Evolutionary conservation across 2,329 filamentous ascomycete genomes (phyloP), one percentile per base, ranked within the genome.

Genomic region (Fusarium clavum): DNA sequence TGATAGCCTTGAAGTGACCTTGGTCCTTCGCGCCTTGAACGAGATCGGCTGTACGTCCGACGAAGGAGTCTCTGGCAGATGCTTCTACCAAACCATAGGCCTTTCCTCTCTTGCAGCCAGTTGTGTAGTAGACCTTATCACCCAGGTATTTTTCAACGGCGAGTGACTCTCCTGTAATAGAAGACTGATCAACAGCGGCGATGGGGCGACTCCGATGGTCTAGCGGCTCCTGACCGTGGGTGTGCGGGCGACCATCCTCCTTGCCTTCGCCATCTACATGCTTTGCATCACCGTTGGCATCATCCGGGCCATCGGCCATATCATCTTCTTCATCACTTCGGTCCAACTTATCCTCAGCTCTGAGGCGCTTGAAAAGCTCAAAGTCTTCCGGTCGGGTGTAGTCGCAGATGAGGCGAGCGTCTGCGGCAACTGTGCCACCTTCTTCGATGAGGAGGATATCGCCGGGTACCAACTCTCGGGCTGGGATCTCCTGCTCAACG

Each of bases 1-100:
- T 69, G 10, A 69, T 69, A 1, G 67, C 67, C 22, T 69, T 69
- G 27, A 69, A 69, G 5, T 69, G 67, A 4, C 67, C 67, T 20
- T 69, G 67, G 12, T 69, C 67, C 44, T 70, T 70, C 1, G 67
- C 67, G 8, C 67, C 67, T 18, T 69, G 67, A 0, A 69, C 67
- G 0, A 69, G 67, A 27, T 69, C 62, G 9, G 67, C 67, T 6
- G 67, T 69, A 1, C 67, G 67, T 3, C 67, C 67, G 16, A 69
- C 67, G 2, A 69, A 69, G 1, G 67, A 69, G 6, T 62, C 61
- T 29, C 40, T 70, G 3, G 67, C 67, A 4, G 44, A 44, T 5
- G 62, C 40, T 7, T 66, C 53, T 12, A 69, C 67, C 3, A 69
- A 45, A 1, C 32, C 57, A 27, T 58, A 70, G 2, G 67, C 32